phyloP scores from a whole-genome alignment of 1,139 yeast genomes.

The Pichia sp. region DNA sequence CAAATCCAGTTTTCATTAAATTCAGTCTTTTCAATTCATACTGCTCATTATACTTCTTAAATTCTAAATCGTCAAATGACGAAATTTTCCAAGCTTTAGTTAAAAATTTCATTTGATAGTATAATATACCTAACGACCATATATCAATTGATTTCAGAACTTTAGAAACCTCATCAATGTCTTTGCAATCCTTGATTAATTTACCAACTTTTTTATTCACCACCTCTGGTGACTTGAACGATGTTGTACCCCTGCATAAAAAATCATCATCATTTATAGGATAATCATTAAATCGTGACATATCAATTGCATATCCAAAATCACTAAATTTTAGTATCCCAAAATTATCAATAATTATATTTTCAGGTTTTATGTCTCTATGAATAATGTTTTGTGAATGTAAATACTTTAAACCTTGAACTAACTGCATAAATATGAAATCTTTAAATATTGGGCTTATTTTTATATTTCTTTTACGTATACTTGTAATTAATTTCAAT shows the following conservation, averaged over 20 bases:
- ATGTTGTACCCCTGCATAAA: slow-evolving; percentile 42
- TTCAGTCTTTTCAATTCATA: slow-evolving; percentile 16
- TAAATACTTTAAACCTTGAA: slow-evolving; percentile 40
- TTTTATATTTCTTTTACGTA: slow-evolving; percentile 30
- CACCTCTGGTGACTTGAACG: slow-evolving; percentile 53
- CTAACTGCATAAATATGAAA: slow-evolving; percentile 41
- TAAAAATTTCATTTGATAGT: slow-evolving; percentile 40
- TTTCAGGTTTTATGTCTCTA: slow-evolving; percentile 53
- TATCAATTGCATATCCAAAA: slow-evolving; percentile 45
- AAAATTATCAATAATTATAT: slow-evolving; percentile 39
- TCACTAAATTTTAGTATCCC: slow-evolving; percentile 46
- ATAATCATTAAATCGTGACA: slow-evolving; percentile 23
- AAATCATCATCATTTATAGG: slow-evolving; percentile 24
- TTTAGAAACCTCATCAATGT: neutral
- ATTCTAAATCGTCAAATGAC: slow-evolving; percentile 20
- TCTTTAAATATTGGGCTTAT: slow-evolving; percentile 31
- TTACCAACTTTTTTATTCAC: slow-evolving; percentile 26
- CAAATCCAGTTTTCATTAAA: slow-evolving; percentile 10
- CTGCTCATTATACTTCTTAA: slow-evolving; percentile 24
- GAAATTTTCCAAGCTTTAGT: slow-evolving; percentile 46
- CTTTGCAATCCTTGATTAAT: neutral
- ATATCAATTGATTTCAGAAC: slow-evolving; percentile 36
- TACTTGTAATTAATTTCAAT: slow-evolving; percentile 35
- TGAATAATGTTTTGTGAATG: slow-evolving; percentile 42
- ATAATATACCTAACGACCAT: slow-evolving; percentile 49